Evolutionary conservation across 257 asterid genomes (phyloP).

Genomic region (Penstemon barbatus): DNA sequence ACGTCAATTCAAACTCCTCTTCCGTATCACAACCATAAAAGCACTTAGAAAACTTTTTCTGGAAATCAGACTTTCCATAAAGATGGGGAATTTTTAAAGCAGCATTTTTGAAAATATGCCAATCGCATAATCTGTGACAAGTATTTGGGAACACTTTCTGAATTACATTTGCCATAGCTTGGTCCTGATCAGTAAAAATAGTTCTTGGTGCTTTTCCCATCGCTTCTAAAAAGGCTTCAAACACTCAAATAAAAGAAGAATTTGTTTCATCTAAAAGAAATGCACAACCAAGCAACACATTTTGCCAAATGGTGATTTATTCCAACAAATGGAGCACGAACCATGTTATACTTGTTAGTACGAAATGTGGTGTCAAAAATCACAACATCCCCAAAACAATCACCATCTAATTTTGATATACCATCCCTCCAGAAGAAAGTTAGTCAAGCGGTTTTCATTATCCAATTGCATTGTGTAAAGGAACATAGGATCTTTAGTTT

Average conservation of each 20-base stretch:
- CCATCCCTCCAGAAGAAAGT: constrained; percentile 14
- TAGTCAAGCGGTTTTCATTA: not conserved
- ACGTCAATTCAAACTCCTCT: constrained; percentile 1
- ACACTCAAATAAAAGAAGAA: not conserved
- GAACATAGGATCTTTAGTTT: not conserved
- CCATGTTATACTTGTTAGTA: constrained; percentile 15
- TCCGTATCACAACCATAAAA: not conserved
- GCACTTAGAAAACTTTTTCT: not conserved
- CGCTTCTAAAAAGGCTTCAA: not conserved
- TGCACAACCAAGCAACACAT: constrained; percentile 11
- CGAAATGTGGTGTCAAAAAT: constrained; percentile 10
- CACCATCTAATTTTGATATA: constrained; percentile 15
- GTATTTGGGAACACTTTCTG: not conserved
- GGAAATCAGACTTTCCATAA: not conserved
- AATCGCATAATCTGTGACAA: not conserved
- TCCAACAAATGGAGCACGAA: constrained; percentile 26
- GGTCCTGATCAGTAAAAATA: constrained; percentile 6
- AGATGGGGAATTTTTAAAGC: not conserved
- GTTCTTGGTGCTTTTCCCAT: not conserved
- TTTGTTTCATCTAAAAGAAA: not conserved
- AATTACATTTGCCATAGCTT: not conserved
- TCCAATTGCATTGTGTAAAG: constrained; percentile 19
- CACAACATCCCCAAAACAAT: constrained; percentile 18
- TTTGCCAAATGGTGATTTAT: constrained; percentile 10
- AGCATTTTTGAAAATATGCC: not conserved